phyloP scores from a whole-genome alignment of 805 yeast species.

The Priceomyces haplophilus region DNA sequence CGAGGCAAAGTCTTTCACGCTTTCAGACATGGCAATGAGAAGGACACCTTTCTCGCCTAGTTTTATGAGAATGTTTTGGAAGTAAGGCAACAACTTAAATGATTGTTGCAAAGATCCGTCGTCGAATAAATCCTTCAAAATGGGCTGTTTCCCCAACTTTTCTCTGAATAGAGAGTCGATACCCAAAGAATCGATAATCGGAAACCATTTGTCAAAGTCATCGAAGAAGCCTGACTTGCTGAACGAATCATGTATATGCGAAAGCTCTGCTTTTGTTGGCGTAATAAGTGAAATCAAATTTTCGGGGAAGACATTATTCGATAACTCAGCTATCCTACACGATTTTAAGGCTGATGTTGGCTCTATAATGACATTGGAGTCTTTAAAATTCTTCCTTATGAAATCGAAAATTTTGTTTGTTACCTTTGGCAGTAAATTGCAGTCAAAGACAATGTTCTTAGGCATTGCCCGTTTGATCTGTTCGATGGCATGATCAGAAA shows the following conservation, averaged over 20 bases:
- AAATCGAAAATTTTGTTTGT: slow-evolving; percentile 35
- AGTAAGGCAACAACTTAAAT: slow-evolving; percentile 68
- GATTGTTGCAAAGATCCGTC: slow-evolving; percentile 62
- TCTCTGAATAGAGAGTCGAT: slow-evolving; percentile 46
- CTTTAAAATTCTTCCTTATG: slow-evolving; percentile 9
- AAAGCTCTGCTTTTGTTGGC: slow-evolving; percentile 68
- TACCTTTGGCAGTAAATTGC: slow-evolving; percentile 54
- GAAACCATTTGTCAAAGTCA: slow-evolving; percentile 71
- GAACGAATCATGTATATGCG: slow-evolving; percentile 51
- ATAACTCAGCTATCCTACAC: slow-evolving; percentile 37
- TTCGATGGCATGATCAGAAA: slow-evolving; percentile 38
- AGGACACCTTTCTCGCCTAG: slow-evolving; percentile 66
- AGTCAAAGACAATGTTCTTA: slow-evolving; percentile 56
- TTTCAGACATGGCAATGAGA: slow-evolving; percentile 32
- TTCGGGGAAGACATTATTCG: slow-evolving; percentile 46
- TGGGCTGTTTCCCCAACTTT: slow-evolving; percentile 33
- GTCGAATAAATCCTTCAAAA: slow-evolving; percentile 23
- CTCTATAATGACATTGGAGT: slow-evolving; percentile 51
- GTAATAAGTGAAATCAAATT: slow-evolving; percentile 49
- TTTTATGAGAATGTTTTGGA: slow-evolving; percentile 64
- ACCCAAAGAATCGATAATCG: slow-evolving; percentile 59
- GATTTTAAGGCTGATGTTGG: slow-evolving; percentile 78
- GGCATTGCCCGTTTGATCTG: slow-evolving; percentile 46
- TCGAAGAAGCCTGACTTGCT: slow-evolving; percentile 34
- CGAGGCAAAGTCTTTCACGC: slow-evolving; percentile 28